These are phyloP conservation scores for Trametes punicea DNA, from an alignment of 768 basidiomycete genomes.

Conservation along the genomic window DNA sequence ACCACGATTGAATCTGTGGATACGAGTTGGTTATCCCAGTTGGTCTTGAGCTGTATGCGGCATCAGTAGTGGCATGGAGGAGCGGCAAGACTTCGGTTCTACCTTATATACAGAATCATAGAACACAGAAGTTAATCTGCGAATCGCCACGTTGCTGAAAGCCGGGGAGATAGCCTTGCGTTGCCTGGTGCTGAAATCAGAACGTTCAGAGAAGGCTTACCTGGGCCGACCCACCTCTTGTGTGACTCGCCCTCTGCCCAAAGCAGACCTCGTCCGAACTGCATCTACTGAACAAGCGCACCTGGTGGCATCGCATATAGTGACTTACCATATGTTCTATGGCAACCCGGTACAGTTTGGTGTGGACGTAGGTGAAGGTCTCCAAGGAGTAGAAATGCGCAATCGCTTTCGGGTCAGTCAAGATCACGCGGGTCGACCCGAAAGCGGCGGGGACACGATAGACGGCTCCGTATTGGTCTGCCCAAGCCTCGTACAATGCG, in stretches of 20 bases:
- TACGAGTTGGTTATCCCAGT: slow-evolving; percentile 29
- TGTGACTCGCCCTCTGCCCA: slow-evolving; percentile 43
- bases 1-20: slow-evolving; percentile 31
- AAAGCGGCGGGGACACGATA: slow-evolving; percentile 37
- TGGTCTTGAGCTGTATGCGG: slow-evolving; percentile 32
- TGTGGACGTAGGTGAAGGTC: slow-evolving; percentile 46
- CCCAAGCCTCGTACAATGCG: slow-evolving; percentile 45
- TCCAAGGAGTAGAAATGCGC: slow-evolving; percentile 50
- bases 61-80: not conserved
- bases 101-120: slow-evolving; percentile 53
- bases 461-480: slow-evolving; percentile 43
- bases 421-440: slow-evolving; percentile 17
- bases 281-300: not conserved
- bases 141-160: slow-evolving; percentile 50
- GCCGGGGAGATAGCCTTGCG: slow-evolving; percentile 49
- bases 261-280: slow-evolving; percentile 36
- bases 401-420: slow-evolving; percentile 41
- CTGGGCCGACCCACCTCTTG: slow-evolving; percentile 31
- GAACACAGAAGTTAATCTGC: slow-evolving; percentile 44
- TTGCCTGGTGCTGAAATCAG: slow-evolving; percentile 33
- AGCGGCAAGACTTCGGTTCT: not conserved
- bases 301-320: not conserved
- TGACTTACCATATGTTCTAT: slow-evolving; percentile 38
- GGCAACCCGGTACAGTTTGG: slow-evolving; percentile 30
- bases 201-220: not conserved